Conservation (phyloP, 148 eudicot species). For the Beta vulgaris region DNA sequence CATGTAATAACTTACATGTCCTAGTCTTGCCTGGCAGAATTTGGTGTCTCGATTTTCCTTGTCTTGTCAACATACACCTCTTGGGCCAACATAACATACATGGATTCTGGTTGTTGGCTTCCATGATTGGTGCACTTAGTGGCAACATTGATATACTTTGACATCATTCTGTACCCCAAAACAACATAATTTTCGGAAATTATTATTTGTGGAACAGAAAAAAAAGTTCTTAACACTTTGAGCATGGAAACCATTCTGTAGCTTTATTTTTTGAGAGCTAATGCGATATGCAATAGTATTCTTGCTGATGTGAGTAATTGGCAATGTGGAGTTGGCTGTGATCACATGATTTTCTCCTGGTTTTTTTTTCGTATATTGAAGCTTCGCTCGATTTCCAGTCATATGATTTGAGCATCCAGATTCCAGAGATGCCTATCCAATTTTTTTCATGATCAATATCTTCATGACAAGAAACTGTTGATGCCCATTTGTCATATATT, state of each 20-base stretch:
- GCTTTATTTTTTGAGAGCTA: not conserved
- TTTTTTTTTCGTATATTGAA: not conserved
- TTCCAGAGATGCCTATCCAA: not conserved
- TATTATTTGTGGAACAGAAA: constrained; percentile 16
- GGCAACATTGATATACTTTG: not conserved
- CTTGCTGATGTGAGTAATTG: not conserved
- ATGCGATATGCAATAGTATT: not conserved
- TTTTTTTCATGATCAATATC: not conserved
- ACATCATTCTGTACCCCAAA: constrained; percentile 1
- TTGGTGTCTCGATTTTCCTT: constrained; percentile 4
- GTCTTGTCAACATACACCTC: constrained; percentile 14
- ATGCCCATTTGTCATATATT: not conserved
- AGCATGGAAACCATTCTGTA: constrained; percentile 4
- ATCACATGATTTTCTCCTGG: not conserved
- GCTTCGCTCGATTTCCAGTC: not conserved
- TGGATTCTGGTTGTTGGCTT: constrained; percentile 9
- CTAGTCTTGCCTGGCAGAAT: constrained; percentile 16
- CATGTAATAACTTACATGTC: constrained; percentile 14
- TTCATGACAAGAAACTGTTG: not conserved
- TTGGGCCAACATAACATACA: constrained; percentile 19
- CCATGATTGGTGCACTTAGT: not conserved
- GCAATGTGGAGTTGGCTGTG: not conserved
- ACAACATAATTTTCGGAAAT: constrained; percentile 9
- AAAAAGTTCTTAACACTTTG: too few species aligned
- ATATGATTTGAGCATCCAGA: constrained; percentile 5